Conservation (phyloP, 2,329 filamentous ascomycete genomes). For the Graphiopsis chlorocephala region DNA sequence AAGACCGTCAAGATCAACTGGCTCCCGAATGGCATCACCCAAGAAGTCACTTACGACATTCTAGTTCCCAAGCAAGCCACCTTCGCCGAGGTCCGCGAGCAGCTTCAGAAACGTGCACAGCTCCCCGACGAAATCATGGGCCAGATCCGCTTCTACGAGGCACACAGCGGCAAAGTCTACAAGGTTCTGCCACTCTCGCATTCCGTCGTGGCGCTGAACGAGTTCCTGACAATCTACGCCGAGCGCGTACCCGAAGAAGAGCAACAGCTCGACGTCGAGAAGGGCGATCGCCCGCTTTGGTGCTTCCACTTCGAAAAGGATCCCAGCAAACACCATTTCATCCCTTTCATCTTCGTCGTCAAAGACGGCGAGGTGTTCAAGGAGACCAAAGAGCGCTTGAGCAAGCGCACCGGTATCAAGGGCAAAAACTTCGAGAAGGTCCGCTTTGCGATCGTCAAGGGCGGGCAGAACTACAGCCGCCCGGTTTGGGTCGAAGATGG, state of each 20-base stretch:
- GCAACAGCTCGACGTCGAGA: constrained; percentile 50
- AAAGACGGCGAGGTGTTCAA: constrained; percentile 83
- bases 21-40: constrained; percentile 85
- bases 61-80: constrained; percentile 84
- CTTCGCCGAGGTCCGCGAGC: constrained; percentile 73
- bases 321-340: constrained; percentile 74
- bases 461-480: constrained; percentile 65
- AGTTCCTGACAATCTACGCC: constrained; percentile 78
- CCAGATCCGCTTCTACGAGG: constrained; percentile 77
- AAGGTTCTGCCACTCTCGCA: constrained; percentile 70
- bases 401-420: constrained; percentile 89
- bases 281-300: constrained; percentile 66
- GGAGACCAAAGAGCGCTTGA: constrained; percentile 91
- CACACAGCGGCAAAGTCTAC: constrained; percentile 77
- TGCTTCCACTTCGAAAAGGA: constrained; percentile 95
- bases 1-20: constrained; percentile 80
- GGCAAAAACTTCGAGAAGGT: constrained; percentile 99
- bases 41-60: constrained; percentile 82
- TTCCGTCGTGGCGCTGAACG: constrained; percentile 76
- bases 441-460: constrained; percentile 80
- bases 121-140: constrained; percentile 72
- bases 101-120: constrained; percentile 75
- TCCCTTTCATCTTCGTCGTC: constrained; percentile 87
- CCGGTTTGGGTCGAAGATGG: constrained; percentile 84
- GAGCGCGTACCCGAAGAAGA: constrained; percentile 76